These are phyloP conservation scores for Pythium oligandrum DNA, from an alignment of 352 stramenopile species.

Conservation along the genomic window DNA sequence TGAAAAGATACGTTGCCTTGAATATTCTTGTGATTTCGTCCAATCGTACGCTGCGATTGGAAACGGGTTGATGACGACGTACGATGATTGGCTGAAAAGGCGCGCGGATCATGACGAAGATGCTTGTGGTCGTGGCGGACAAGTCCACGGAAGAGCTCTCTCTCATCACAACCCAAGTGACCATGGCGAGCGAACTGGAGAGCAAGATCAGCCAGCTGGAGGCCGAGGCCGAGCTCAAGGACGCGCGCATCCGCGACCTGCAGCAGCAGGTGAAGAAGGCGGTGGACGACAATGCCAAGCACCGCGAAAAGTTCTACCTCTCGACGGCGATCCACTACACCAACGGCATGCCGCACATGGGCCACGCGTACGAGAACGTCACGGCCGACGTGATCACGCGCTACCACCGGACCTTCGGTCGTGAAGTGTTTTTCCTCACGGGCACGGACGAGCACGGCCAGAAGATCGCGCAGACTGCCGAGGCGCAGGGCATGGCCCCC, in stretches of 20 bases:
- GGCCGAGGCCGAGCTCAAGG: slow-evolving; percentile 26
- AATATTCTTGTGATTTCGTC: too few species aligned
- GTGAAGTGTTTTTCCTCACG: slow-evolving; percentile 83
- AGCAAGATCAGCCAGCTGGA: too few species aligned
- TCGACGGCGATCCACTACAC: slow-evolving; percentile 99
- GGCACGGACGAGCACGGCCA: slow-evolving; percentile 98
- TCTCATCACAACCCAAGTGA: too few species aligned
- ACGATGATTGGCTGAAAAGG: too few species aligned
- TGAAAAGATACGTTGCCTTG: too few species aligned
- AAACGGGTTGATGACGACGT: too few species aligned
- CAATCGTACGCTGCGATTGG: too few species aligned
- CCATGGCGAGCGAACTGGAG: too few species aligned
- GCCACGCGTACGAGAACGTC: slow-evolving; percentile 98
- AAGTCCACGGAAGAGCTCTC: too few species aligned
- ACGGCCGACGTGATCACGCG: slow-evolving; percentile 95
- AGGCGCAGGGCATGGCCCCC: slow-evolving; percentile 85
- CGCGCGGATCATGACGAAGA: too few species aligned
- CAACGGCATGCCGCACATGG: slow-evolving; percentile 96
- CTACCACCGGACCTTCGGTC: slow-evolving; percentile 90
- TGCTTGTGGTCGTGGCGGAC: too few species aligned
- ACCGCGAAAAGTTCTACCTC: slow-evolving; percentile 91
- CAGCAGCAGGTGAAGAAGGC: slow-evolving; percentile 44
- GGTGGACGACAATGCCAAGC: slow-evolving; percentile 26
- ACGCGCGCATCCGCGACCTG: slow-evolving; percentile 41
- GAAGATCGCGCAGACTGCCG: slow-evolving; percentile 98